Conservation (phyloP, 257 asterid species). For the Scutellaria galericulata region DNA sequence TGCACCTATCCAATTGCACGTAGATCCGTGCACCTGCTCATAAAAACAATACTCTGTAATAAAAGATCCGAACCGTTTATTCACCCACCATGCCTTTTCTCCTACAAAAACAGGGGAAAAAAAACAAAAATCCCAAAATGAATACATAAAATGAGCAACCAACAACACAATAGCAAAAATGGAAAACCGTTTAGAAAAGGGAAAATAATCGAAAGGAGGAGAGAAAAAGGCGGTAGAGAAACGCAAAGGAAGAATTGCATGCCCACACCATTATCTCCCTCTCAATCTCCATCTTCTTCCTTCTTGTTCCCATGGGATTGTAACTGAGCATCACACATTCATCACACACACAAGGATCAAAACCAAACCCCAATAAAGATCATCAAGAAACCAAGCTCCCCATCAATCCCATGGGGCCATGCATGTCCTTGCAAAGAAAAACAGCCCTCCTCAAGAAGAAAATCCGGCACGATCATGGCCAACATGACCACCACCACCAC, state of each 20-base stretch:
- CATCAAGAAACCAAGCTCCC: neutral
- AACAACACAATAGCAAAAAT: no score
- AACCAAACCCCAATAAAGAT: no score
- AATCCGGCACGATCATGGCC: conserved; percentile 29
- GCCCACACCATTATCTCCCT: conserved; percentile 31
- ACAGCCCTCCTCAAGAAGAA: conserved; percentile 44
- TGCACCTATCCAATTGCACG: no score
- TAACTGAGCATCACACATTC: conserved; percentile 11
- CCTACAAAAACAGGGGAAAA: no score
- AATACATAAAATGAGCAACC: no score
- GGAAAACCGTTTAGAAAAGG: neutral
- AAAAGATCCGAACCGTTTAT: no score
- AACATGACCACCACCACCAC: neutral
- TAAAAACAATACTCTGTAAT: no score
- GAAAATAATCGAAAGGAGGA: conserved; percentile 13
- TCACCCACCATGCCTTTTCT: no score
- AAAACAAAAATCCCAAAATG: no score
- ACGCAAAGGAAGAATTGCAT: conserved; percentile 25
- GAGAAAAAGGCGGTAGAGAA: conserved; percentile 53
- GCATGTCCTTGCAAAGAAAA: conserved; percentile 63
- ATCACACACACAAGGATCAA: no score
- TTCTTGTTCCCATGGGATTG: conserved; percentile 50
- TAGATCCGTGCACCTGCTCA: no score
- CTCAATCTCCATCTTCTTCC: conserved; percentile 21
- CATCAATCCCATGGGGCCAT: conserved; percentile 76